Conservation (phyloP, 169 alveolate species). For the Eimeria sp. region DNA sequence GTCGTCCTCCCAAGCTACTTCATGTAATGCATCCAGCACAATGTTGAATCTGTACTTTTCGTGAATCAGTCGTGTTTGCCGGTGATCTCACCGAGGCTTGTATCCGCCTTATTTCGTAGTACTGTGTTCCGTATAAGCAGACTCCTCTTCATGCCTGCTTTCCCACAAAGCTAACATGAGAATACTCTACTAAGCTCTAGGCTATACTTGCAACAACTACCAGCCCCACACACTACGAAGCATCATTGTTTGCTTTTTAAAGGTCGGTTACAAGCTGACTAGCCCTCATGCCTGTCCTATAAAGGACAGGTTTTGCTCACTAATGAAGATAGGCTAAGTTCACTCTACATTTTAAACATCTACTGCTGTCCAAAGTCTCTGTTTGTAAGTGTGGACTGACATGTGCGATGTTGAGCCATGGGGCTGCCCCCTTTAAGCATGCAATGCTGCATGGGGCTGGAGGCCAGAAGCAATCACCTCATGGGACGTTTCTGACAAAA, state of each 20-base stretch:
- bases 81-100: not conserved
- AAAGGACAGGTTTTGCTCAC: not conserved
- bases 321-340: not conserved
- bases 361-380: not conserved
- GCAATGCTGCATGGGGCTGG: conserved; percentile 15
- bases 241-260: not conserved
- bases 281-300: not conserved
- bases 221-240: not conserved
- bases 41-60: not conserved
- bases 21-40: not conserved
- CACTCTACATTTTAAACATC: not conserved
- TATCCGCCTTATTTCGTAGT: not conserved
- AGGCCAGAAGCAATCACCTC: not conserved
- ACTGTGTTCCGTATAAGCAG: not conserved
- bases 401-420: not conserved
- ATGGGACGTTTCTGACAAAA: not conserved
- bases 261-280: not conserved
- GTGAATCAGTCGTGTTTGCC: not conserved
- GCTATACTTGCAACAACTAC: not conserved
- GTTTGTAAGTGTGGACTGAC: no score
- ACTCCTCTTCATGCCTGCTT: not conserved
- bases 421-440: conserved; percentile 42
- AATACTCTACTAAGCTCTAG: not conserved
- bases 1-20: not conserved
- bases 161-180: not conserved